Evolutionary conservation across 2,329 filamentous ascomycete genomes (phyloP).

Genomic region (Cadophora malorum): DNA sequence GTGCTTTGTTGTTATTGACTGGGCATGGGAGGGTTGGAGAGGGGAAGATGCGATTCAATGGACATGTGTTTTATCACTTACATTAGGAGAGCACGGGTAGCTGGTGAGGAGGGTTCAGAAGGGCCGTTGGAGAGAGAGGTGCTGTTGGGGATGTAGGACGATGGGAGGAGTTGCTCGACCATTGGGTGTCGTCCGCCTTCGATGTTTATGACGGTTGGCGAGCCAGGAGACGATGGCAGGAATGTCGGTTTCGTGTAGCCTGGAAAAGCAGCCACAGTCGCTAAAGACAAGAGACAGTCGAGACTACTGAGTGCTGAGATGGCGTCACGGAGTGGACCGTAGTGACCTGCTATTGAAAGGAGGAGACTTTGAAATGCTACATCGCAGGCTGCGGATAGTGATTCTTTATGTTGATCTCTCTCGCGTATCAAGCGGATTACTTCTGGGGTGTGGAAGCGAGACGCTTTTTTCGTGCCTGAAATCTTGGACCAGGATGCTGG

Average conservation of each 20-base stretch:
- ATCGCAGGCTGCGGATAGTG: conserved; percentile 90
- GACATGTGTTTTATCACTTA: neutral
- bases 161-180: conserved; percentile 87
- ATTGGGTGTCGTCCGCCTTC: conserved; percentile 87
- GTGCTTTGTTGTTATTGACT: conserved; percentile 34
- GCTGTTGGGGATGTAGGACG: conserved; percentile 90
- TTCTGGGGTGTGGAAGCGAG: conserved; percentile 92
- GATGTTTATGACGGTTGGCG: conserved; percentile 64
- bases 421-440: conserved; percentile 83
- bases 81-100: neutral
- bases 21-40: conserved; percentile 46
- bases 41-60: neutral
- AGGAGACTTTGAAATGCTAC: conserved; percentile 78
- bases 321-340: conserved; percentile 87
- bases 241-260: conserved; percentile 84
- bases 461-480: conserved; percentile 89
- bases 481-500: conserved; percentile 96
- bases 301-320: conserved; percentile 85
- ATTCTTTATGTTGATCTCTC: conserved; percentile 93
- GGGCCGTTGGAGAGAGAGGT: conserved; percentile 67
- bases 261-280: conserved; percentile 82
- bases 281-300: conserved; percentile 88
- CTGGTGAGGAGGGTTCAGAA: conserved; percentile 49
- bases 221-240: conserved; percentile 57
- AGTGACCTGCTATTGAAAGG: conserved; percentile 76